These are phyloP conservation scores for Sparassis latifolia DNA, from an alignment of 1,284 basidiomycete species.

Conservation along the genomic window DNA sequence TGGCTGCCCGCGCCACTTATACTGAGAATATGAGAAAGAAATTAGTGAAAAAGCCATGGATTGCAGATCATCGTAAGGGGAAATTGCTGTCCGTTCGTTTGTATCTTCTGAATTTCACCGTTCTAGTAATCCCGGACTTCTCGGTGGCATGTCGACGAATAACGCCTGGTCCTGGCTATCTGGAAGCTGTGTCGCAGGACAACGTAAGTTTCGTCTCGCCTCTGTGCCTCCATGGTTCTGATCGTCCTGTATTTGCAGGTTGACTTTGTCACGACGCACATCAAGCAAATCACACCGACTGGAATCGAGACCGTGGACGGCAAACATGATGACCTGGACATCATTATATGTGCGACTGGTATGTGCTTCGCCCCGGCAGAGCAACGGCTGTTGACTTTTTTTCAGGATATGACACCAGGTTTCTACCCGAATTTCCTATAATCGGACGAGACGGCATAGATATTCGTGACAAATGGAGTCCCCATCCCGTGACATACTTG, in stretches of 20 bases:
- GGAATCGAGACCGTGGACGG: conserved; percentile 56
- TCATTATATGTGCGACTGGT: conserved; percentile 36
- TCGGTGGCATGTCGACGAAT: conserved; percentile 50
- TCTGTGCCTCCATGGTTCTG: not conserved
- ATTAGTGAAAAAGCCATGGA: conserved; percentile 50
- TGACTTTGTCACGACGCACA: conserved; percentile 44
- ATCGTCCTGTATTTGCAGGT: conserved; percentile 30
- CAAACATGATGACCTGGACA: conserved; percentile 44
- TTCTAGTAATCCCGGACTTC: conserved; percentile 51
- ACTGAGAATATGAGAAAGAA: conserved; percentile 42
- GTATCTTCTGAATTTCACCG: not conserved
- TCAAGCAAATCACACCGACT: conserved; percentile 42
- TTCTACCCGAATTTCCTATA: conserved; percentile 43
- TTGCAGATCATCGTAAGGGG: conserved; percentile 45
- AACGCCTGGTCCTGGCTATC: conserved; percentile 61
- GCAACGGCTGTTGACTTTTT: no score
- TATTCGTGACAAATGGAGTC: conserved; percentile 43
- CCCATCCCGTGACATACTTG: conserved; percentile 51
- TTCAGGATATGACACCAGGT: conserved; percentile 49
- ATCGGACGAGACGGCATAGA: conserved; percentile 43
- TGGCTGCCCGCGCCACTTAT: conserved; percentile 33
- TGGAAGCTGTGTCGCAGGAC: conserved; percentile 54
- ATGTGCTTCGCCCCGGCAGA: conserved; percentile 35
- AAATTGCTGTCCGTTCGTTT: not conserved
- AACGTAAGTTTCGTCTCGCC: conserved; percentile 34